phyloP scores from a whole-genome alignment of 352 stramenopile genomes.

The Blastocystis sp. region DNA sequence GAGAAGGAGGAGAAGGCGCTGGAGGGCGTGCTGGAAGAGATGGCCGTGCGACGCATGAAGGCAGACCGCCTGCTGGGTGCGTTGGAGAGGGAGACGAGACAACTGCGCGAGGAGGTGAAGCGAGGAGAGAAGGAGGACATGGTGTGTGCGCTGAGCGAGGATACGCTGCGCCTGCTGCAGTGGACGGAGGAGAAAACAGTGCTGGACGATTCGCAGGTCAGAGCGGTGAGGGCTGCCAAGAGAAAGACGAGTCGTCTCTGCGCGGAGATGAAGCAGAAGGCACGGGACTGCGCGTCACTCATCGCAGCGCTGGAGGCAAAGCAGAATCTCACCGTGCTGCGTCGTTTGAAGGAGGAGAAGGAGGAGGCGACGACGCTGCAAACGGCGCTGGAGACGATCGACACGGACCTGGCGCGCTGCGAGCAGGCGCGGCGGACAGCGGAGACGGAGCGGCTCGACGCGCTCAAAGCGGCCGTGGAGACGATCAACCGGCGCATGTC shows the following conservation, averaged over 20 bases:
- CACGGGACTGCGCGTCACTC: not conserved
- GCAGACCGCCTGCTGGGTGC: too few species aligned
- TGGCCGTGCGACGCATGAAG: too few species aligned
- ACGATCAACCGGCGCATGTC: slow-evolving; percentile 16
- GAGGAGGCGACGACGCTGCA: slow-evolving; percentile 6
- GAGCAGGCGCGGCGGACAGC: slow-evolving; percentile 1
- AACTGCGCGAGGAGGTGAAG: not conserved
- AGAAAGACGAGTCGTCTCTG: not conserved
- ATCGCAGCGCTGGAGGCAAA: not conserved
- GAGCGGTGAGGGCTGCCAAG: not conserved
- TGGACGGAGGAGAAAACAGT: not conserved
- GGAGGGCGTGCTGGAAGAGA: not conserved
- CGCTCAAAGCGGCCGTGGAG: not conserved
- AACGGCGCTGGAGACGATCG: slow-evolving; percentile 5
- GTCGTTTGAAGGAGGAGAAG: not conserved
- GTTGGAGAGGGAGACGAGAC: not conserved
- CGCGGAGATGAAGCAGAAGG: not conserved
- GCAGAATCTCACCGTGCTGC: slow-evolving; percentile 2
- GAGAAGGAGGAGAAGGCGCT: not conserved
- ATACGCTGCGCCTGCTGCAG: not conserved
- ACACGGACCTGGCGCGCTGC: not conserved
- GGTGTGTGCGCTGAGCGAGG: not conserved
- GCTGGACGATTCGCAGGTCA: too few species aligned
- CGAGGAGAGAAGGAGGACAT: not conserved
- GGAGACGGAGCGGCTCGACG: slow-evolving; percentile 13